These are phyloP conservation scores for Paramecium tetraurelia DNA, from an alignment of 73 alveolate genomes.

Conservation along the genomic window DNA sequence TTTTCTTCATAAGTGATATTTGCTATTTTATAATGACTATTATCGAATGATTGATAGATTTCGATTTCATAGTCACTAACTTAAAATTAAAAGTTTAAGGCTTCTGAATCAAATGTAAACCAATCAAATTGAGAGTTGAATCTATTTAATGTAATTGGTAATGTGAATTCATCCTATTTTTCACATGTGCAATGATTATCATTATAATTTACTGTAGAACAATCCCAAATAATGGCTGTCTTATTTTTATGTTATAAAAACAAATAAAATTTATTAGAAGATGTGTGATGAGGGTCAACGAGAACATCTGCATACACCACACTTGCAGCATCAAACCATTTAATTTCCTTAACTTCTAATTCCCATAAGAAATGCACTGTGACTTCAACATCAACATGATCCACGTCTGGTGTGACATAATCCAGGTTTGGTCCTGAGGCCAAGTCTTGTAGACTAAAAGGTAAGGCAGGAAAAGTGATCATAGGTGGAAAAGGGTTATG, in stretches of 20 bases:
- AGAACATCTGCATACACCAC: neutral
- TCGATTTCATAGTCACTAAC: neutral
- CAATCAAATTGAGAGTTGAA: neutral
- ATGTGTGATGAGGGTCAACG: neutral
- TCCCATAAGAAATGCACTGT: neutral
- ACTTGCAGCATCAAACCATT: neutral
- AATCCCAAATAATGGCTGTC: neutral
- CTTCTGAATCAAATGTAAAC: neutral
- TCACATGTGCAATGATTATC: neutral
- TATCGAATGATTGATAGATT: neutral
- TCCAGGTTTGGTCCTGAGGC: slow-evolving; percentile 40
- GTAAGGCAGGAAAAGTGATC: neutral
- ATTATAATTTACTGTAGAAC: neutral
- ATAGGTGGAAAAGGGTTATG: neutral
- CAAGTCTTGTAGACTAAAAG: neutral
- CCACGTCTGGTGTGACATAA: neutral
- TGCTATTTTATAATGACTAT: neutral
- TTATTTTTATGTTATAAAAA: neutral
- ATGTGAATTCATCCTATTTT: neutral
- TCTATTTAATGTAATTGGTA: neutral
- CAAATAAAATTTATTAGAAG: slow-evolving; percentile 3
- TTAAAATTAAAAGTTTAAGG: neutral
- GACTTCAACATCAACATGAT: neutral
- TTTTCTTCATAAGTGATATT: neutral
- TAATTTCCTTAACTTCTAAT: neutral